Conservation (phyloP, 805 yeast genomes). For the Starmerella asiatica region DNA sequence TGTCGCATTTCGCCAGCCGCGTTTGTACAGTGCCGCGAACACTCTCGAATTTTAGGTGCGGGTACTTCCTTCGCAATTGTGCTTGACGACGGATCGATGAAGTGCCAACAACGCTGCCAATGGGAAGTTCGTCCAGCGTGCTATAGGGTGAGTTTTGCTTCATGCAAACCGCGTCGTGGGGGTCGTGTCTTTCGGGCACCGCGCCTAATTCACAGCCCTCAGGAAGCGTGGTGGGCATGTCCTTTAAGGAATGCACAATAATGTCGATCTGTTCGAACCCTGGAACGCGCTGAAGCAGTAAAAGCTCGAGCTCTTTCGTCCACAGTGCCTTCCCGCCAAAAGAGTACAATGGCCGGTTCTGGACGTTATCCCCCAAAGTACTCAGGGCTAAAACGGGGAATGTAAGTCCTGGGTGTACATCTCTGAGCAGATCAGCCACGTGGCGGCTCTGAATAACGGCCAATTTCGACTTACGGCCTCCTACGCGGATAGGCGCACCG, state of each 20-base stretch:
- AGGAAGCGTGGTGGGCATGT: constrained; percentile 78
- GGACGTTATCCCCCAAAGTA: constrained; percentile 85
- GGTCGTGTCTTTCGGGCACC: constrained; percentile 75
- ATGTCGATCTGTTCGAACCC: constrained; percentile 66
- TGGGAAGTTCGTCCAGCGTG: constrained; percentile 60
- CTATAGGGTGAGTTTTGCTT: constrained; percentile 48
- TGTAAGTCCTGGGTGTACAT: constrained; percentile 47
- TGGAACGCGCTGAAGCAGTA: constrained; percentile 44
- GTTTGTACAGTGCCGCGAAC: constrained; percentile 80
- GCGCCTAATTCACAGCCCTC: constrained; percentile 84
- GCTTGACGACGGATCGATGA: constrained; percentile 90
- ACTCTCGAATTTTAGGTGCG: constrained; percentile 63
- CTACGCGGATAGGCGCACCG: constrained; percentile 33
- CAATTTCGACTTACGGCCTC: constrained; percentile 77
- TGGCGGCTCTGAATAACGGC: constrained; percentile 79
- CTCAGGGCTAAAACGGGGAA: constrained; percentile 67
- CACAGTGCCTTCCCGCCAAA: constrained; percentile 94
- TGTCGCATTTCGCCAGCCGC: constrained; percentile 68
- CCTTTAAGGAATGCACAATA: constrained; percentile 88
- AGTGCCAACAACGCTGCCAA: constrained; percentile 81
- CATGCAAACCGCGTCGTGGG: constrained; percentile 85
- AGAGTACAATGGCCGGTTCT: constrained; percentile 71
- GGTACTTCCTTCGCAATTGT: constrained; percentile 66
- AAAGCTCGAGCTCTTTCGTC: constrained; percentile 87
- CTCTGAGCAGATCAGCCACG: constrained; percentile 48